A percentile compares a stretch with the other conserved stretches of the same genome.
Conservation (phyloP, 1,139 yeast genomes). For the Scheffersomyces insectosa region DNA sequence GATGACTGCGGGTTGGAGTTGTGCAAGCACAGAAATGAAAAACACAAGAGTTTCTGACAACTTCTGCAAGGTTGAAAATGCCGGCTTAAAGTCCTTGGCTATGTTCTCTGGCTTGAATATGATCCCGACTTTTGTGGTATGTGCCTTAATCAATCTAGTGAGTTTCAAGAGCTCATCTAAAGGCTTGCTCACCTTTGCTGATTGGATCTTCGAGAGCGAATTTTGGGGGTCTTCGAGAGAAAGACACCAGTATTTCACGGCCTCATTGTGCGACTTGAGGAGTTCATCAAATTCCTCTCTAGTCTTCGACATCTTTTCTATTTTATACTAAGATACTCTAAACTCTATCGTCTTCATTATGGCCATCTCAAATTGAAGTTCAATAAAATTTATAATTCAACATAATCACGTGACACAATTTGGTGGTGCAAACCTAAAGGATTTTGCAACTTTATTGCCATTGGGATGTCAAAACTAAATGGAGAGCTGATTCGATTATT, state of each 20-base stretch:
- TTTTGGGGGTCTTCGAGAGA: constrained; percentile 12
- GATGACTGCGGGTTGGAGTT: constrained; percentile 28
- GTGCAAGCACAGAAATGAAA: constrained; percentile 47
- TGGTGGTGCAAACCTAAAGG: no score
- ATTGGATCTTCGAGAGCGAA: constrained; percentile 18
- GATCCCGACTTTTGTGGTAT: constrained; percentile 76
- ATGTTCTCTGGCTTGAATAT: constrained; percentile 63
- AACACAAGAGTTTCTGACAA: constrained; percentile 47
- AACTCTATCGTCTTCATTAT: background rate
- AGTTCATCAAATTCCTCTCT: constrained; percentile 25
- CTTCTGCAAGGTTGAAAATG: constrained; percentile 53
- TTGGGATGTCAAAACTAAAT: background rate
- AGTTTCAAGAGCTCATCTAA: constrained; percentile 60
- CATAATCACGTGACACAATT: no score
- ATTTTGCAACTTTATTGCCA: background rate
- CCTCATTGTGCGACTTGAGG: constrained; percentile 35
- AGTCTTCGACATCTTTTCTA: constrained; percentile 8
- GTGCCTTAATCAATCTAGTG: constrained; percentile 65
- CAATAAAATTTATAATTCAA: no score
- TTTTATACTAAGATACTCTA: background rate
- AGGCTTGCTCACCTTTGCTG: constrained; percentile 46
- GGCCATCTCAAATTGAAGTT: no score
- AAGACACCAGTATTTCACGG: constrained; percentile 32
- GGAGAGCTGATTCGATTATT: background rate
- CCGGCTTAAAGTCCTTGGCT: constrained; percentile 42